A percentile compares a stretch with the other conserved stretches of the same genome.
Evolutionary conservation across 345 rosid genomes (phyloP).

Genomic region (Syzygium oleosum): DNA sequence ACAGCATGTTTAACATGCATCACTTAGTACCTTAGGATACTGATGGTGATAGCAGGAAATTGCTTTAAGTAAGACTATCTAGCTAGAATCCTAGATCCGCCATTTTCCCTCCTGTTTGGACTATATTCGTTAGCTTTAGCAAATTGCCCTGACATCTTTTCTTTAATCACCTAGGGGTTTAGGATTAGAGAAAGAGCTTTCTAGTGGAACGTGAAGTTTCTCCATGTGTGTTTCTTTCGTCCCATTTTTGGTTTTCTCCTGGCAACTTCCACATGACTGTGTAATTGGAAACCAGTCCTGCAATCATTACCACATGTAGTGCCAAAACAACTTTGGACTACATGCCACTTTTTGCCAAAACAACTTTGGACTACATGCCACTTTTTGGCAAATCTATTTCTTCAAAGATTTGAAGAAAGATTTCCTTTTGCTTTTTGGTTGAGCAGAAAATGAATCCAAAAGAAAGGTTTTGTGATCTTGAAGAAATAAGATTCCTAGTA

Average conservation of each 20-base stretch:
- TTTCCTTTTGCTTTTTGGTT: neutral
- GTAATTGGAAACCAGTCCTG: neutral
- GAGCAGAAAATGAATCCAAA: neutral
- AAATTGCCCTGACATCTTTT: neutral
- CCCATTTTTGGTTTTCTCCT: neutral
- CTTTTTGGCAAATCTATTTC: neutral
- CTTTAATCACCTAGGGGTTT: neutral
- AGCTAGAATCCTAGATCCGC: neutral
- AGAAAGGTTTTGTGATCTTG: neutral
- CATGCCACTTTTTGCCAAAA: neutral
- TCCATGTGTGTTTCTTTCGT: neutral
- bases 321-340: neutral
- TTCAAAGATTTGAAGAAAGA: neutral
- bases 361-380: neutral
- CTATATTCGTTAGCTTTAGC: neutral
- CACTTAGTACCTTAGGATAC: neutral
- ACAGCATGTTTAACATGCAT: neutral
- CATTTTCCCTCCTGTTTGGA: neutral
- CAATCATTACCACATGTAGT: neutral
- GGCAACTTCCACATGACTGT: neutral
- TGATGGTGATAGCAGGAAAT: neutral
- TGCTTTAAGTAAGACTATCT: neutral
- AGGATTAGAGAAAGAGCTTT: neutral
- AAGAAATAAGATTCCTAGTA: neutral
- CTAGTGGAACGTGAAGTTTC: neutral